phyloP scores from a whole-genome alignment of 768 basidiomycete species.

The Daedaleopsis sinensis region DNA sequence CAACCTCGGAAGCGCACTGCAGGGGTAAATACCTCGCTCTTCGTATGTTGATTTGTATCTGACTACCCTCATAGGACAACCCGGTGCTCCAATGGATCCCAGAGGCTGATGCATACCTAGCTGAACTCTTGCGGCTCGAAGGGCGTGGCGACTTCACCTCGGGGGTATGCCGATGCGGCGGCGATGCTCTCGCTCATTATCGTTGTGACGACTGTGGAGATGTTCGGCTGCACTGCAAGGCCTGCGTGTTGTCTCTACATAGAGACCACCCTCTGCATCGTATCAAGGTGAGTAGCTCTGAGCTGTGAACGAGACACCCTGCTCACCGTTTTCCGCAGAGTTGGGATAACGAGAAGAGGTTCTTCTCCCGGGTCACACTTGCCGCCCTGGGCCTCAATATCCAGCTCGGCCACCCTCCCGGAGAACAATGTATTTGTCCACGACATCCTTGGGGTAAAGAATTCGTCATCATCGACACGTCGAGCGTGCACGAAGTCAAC shows the following conservation, averaged over 20 bases:
- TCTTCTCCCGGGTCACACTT: slow-evolving; percentile 9
- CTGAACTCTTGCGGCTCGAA: slow-evolving; percentile 10
- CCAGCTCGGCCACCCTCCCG: slow-evolving; percentile 30
- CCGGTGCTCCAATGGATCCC: slow-evolving; percentile 4
- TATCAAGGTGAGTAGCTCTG: slow-evolving; percentile 19
- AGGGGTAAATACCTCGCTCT: background rate
- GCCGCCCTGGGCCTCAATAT: slow-evolving; percentile 22
- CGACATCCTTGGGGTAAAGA: background rate
- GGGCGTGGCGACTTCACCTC: slow-evolving; percentile 1
- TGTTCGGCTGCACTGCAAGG: background rate
- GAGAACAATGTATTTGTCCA: slow-evolving; percentile 15
- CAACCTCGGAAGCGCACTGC: background rate
- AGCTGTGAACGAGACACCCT: background rate
- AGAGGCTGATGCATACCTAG: background rate
- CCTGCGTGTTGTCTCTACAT: slow-evolving; percentile 7
- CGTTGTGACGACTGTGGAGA: background rate
- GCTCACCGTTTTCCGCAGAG: background rate
- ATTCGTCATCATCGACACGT: slow-evolving; percentile 29
- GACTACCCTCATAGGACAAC: background rate
- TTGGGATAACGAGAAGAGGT: background rate
- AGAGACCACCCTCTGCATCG: slow-evolving; percentile 20
- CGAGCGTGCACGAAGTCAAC: slow-evolving; percentile 28
- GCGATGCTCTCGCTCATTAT: background rate
- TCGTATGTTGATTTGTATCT: too few relatives aligned
- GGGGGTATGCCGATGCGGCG: background rate